These are phyloP conservation scores for Ilyonectria destructans DNA, from an alignment of 2,329 filamentous ascomycete species.

Conservation along the genomic window DNA sequence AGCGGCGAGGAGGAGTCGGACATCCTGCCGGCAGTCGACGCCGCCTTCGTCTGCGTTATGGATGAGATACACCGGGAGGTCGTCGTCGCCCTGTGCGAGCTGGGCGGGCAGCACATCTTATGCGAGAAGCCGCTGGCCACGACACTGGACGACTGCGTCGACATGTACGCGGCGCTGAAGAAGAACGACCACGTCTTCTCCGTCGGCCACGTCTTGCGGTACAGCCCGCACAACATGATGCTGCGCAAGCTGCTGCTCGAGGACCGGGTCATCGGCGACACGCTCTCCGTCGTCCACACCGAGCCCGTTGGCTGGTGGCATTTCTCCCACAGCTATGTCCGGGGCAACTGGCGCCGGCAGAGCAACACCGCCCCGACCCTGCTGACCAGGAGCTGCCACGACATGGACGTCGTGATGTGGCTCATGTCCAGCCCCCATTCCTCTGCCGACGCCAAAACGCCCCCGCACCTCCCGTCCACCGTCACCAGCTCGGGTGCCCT, in stretches of 20 bases:
- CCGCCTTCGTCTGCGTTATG: slow-evolving; percentile 77
- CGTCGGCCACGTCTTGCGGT: slow-evolving; percentile 93
- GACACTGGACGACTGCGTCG: slow-evolving; percentile 82
- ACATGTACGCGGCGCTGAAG: slow-evolving; percentile 76
- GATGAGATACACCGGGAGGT: slow-evolving; percentile 93
- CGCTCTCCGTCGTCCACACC: slow-evolving; percentile 90
- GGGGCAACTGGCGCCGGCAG: slow-evolving; percentile 93
- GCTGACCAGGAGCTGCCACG: slow-evolving; percentile 95
- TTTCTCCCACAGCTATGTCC: slow-evolving; percentile 90
- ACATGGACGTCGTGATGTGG: slow-evolving; percentile 95
- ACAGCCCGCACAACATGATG: slow-evolving; percentile 92
- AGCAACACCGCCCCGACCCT: slow-evolving; percentile 83
- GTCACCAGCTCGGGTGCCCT: slow-evolving; percentile 84
- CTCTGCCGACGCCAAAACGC: slow-evolving; percentile 78
- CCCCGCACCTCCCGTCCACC: slow-evolving; percentile 81
- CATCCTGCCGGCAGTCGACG: slow-evolving; percentile 72
- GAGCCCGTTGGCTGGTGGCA: slow-evolving; percentile 98
- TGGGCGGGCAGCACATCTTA: slow-evolving; percentile 84
- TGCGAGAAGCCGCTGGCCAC: slow-evolving; percentile 96
- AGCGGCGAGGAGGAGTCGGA: slow-evolving; percentile 57
- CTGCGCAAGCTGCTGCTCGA: slow-evolving; percentile 84
- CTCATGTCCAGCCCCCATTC: slow-evolving; percentile 56
- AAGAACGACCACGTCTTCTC: slow-evolving; percentile 76
- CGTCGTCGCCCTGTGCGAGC: slow-evolving; percentile 78
- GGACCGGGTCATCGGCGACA: slow-evolving; percentile 84